Base-by-base conservation (phyloP, 2,329 filamentous ascomycete genomes). In the Venturia pyrina region DNA sequence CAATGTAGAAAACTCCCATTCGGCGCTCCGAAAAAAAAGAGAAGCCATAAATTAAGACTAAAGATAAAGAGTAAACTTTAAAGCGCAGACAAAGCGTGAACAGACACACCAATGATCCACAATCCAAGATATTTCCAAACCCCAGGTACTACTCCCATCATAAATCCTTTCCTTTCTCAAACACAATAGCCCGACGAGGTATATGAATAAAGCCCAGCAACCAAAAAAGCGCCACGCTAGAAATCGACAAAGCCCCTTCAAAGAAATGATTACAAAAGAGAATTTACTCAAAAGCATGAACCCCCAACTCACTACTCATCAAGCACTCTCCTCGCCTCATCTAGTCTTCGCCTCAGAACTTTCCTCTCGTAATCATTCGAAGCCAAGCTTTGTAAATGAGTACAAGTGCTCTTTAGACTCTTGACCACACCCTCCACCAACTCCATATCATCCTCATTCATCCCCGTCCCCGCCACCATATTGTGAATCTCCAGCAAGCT, bases 301-400 rank as follows among this genome's bases (percentile, higher is more conserved):
- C 41, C 15, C 41, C 10, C 37, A 10, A 15, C 41, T 3, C 48
- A 62, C 21, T 28, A 21, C 40, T 24, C 46, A 28, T 50, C 46
- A 50, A 67, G 44, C 37, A 43, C 66, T 28, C 44, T 63, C 64
- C 57, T 53, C 37, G 64, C 64, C 53, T 19, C 66, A 19, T 62
- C 64, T 11, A 66, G 10, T 19, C 56, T 32, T 24, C 59, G 63
- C 53, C 66, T 56, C 41, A 44, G 62, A 19, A 46, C 56, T 13
- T 34, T 28, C 50, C 66, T 28, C 7, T 63, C 64, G n/a, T 66
- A 53, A 15, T 57, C 48, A n/a, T 57, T 53, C 19, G 1, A 37
- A 21, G 43, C 34, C 8, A 44, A 11, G 5, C 32, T 43, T 32
- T 48, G 41, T 53, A 66, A 41, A 6, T 24, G 2, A 3, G 13